Conservation (phyloP, 768 basidiomycete genomes). For the Wakefieldia striispora region DNA sequence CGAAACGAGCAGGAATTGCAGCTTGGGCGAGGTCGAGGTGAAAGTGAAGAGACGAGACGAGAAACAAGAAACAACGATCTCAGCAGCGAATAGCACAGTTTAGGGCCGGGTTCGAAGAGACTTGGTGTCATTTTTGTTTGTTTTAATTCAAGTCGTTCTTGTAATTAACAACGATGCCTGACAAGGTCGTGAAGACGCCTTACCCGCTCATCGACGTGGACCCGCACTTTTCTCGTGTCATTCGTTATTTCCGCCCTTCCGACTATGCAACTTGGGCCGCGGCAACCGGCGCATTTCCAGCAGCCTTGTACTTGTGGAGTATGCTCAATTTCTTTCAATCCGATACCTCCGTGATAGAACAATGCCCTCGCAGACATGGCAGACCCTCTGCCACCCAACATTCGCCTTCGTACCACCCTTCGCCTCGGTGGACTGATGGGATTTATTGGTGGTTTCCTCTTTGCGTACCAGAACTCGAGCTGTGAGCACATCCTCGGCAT, state of each 20-base stretch:
- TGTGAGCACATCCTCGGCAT: slow-evolving; percentile 46
- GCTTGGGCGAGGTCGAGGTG: slow-evolving; percentile 5
- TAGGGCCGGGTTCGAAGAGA: slow-evolving; percentile 30
- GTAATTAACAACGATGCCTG: slow-evolving; percentile 27
- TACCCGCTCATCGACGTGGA: slow-evolving; percentile 94
- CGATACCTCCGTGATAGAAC: slow-evolving; percentile 9
- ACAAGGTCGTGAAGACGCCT: slow-evolving; percentile 56
- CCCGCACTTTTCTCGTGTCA: slow-evolving; percentile 83
- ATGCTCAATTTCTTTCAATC: slow-evolving; percentile 25
- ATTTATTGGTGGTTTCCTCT: slow-evolving; percentile 85
- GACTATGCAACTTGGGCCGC: slow-evolving; percentile 88
- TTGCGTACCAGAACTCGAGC: slow-evolving; percentile 90
- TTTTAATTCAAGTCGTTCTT: slow-evolving; percentile 11
- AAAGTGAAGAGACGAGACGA: slow-evolving; percentile 16
- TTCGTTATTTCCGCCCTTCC: slow-evolving; percentile 83
- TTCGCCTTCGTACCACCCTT: slow-evolving; percentile 39
- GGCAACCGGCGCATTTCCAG: slow-evolving; percentile 78
- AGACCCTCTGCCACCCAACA: slow-evolving; percentile 38
- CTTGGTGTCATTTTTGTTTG: slow-evolving; percentile 6
- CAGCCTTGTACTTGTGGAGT: slow-evolving; percentile 83
- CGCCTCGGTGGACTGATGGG: slow-evolving; percentile 74
- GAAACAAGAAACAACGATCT: slow-evolving; percentile 23
- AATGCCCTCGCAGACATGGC: slow-evolving; percentile 39
- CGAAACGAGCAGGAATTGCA: not conserved
- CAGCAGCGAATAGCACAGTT: slow-evolving; percentile 19